Evolutionary conservation across 2,329 filamentous ascomycete genomes (phyloP).

Genomic region (Pseudogymnoascus sp.): DNA sequence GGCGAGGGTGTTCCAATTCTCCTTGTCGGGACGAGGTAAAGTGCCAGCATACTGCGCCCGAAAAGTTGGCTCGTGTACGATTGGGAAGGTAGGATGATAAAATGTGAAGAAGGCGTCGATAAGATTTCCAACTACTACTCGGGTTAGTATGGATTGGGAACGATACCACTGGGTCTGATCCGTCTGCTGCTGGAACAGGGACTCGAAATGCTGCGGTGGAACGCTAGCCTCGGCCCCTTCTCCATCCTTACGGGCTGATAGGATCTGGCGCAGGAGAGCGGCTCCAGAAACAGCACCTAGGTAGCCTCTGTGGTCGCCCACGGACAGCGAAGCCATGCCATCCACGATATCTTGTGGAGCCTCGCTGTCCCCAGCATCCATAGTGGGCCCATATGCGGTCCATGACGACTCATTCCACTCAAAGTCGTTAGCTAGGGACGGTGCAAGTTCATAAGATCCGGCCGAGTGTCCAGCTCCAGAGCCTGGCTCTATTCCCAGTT

Average conservation of each 20-base stretch:
- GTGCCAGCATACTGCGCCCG: constrained; percentile 25
- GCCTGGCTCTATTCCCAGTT: background rate
- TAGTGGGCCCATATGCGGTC: background rate
- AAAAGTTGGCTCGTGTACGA: constrained; percentile 38
- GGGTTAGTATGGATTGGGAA: constrained; percentile 1
- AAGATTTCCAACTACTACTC: constrained; percentile 19
- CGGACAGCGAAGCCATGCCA: constrained; percentile 18
- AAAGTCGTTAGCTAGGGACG: constrained; percentile 4
- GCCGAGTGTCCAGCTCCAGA: background rate
- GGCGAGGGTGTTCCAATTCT: constrained; percentile 17
- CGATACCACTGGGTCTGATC: constrained; percentile 5
- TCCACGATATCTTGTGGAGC: constrained; percentile 12
- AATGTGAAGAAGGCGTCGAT: constrained; percentile 35
- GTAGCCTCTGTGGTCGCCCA: constrained; percentile 15
- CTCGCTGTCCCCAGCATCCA: background rate
- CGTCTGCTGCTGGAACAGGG: constrained; percentile 2
- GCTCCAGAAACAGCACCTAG: constrained; percentile 16
- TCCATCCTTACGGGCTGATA: background rate
- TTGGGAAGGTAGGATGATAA: constrained; percentile 38
- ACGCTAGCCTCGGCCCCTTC: background rate
- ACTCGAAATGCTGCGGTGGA: background rate
- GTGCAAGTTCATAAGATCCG: constrained; percentile 6
- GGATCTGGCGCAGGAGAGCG: constrained; percentile 14
- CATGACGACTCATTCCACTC: constrained; percentile 8
- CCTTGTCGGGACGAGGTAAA: constrained; percentile 13